phyloP scores from a whole-genome alignment of 345 rosid genomes.

The Eutrema japonicum region DNA sequence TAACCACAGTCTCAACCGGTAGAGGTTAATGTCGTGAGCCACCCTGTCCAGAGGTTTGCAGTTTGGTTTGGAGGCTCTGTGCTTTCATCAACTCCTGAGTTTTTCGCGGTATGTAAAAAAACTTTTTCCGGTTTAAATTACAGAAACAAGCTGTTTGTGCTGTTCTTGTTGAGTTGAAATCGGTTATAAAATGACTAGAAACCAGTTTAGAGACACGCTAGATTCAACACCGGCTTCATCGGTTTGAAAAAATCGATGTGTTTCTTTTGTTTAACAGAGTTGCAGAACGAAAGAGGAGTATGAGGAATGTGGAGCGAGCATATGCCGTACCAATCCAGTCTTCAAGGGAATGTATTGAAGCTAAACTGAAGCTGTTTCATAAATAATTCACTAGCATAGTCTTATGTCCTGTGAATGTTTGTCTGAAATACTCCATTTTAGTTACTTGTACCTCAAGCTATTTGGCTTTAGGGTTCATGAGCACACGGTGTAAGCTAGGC shows the following conservation, averaged over 20 bases:
- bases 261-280: conserved; percentile 55
- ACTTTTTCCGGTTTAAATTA: not conserved
- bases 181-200: not conserved
- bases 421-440: conserved; percentile 11
- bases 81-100: conserved; percentile 97
- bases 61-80: conserved; percentile 99
- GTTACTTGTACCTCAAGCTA: conserved; percentile 17
- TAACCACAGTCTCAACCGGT: conserved; percentile 74
- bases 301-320: conserved; percentile 96
- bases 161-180: not conserved
- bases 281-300: conserved; percentile 98
- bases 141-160: not conserved
- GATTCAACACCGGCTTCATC: conserved; percentile 9
- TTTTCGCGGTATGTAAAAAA: conserved; percentile 62
- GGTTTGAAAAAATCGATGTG: conserved; percentile 15
- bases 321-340: conserved; percentile 99
- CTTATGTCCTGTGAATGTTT: conserved; percentile 33
- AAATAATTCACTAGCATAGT: conserved; percentile 7
- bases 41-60: conserved; percentile 93
- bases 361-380: conserved; percentile 14
- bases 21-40: conserved; percentile 96
- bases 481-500: conserved; percentile 24
- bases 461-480: not conserved
- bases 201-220: not conserved
- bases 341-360: conserved; percentile 96